Evolutionary conservation across 1,139 yeast species (phyloP).

Genomic region (Lizanozyma gosingica): DNA sequence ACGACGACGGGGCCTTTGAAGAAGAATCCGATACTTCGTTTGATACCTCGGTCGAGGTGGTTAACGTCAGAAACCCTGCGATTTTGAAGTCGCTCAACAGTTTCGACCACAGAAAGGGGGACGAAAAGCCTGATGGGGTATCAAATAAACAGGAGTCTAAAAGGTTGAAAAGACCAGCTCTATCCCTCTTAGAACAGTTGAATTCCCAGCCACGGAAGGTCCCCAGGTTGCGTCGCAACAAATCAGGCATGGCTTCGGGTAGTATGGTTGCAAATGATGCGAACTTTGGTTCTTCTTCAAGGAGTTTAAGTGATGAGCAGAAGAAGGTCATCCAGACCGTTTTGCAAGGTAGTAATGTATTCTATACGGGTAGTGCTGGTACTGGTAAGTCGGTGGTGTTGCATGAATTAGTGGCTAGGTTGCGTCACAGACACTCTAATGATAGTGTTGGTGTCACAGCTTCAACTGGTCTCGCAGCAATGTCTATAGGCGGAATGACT

Average conservation of each 20-base stretch:
- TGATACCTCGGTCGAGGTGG: constrained; percentile 9
- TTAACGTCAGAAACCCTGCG: constrained; percentile 10
- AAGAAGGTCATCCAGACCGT: constrained; percentile 57
- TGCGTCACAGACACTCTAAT: constrained; percentile 28
- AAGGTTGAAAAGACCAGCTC: not conserved
- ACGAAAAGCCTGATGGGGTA: not conserved
- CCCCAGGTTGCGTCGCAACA: not conserved
- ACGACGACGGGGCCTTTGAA: constrained; percentile 7
- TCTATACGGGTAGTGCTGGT: constrained; percentile 79
- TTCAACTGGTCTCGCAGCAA: constrained; percentile 87
- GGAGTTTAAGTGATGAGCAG: constrained; percentile 50
- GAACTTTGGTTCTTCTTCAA: not conserved
- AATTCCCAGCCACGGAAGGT: not conserved
- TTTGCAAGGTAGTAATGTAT: constrained; percentile 46
- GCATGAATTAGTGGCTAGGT: constrained; percentile 42
- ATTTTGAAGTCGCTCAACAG: constrained; percentile 6
- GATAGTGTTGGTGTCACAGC: constrained; percentile 74
- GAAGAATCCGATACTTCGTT: constrained; percentile 11
- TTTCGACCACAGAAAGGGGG: not conserved
- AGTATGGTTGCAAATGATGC: not conserved
- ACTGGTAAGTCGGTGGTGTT: constrained; percentile 78
- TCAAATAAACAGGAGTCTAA: not conserved
- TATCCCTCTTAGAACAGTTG: not conserved
- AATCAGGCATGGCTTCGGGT: not conserved
- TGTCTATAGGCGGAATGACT: constrained; percentile 78